phyloP scores from a whole-genome alignment of 1,284 basidiomycete genomes.

The Hymenochaete sp. region DNA sequence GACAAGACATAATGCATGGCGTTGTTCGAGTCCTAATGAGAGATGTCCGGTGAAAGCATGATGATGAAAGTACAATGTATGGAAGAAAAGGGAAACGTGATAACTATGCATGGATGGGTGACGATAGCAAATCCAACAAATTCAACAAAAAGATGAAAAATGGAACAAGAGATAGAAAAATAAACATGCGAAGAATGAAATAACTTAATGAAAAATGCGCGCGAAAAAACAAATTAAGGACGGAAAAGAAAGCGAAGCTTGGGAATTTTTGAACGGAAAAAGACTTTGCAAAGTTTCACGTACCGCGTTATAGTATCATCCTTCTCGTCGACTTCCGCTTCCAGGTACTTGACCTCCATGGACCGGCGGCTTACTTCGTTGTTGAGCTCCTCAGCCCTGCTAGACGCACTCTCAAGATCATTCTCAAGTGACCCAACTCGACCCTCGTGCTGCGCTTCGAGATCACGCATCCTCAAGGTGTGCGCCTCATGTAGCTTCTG shows the following conservation, averaged over 20 bases:
- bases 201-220: constrained; percentile 9
- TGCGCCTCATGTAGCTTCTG: constrained; percentile 71
- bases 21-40: too few relatives aligned
- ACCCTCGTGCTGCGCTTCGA: constrained; percentile 65
- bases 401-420: constrained; percentile 51
- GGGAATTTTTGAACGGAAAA: constrained; percentile 12
- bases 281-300: constrained; percentile 41
- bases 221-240: constrained; percentile 4
- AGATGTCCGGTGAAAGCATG: too few relatives aligned
- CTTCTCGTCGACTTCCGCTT: constrained; percentile 67
- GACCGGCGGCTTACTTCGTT: constrained; percentile 56
- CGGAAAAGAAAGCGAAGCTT: constrained; percentile 11
- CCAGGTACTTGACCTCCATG: constrained; percentile 73
- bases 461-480: constrained; percentile 70
- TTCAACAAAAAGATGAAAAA: neutral
- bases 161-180: constrained; percentile 9
- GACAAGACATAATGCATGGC: too few relatives aligned
- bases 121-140: too few relatives aligned
- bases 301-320: constrained; percentile 71
- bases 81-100: too few relatives aligned
- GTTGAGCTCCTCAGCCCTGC: constrained; percentile 47
- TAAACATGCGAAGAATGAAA: neutral
- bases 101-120: too few relatives aligned
- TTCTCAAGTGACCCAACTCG: constrained; percentile 46
- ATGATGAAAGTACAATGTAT: too few relatives aligned